phyloP scores from a whole-genome alignment of 257 asterid species.

The Gardenia jasminoides region DNA sequence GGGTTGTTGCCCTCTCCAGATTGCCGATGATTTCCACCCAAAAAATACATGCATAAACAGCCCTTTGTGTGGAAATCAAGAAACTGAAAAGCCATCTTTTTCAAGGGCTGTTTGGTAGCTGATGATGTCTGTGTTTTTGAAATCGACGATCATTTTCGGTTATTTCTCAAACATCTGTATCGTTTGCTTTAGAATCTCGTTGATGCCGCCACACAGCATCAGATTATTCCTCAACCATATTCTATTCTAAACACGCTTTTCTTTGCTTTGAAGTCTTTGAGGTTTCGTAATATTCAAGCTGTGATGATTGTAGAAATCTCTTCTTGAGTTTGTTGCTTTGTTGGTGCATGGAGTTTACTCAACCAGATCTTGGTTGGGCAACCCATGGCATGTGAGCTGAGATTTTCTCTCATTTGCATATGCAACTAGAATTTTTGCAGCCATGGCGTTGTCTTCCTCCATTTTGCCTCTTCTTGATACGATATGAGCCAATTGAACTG shows the following conservation, averaged over 20 bases:
- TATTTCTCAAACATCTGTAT: background rate
- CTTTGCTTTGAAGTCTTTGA: background rate
- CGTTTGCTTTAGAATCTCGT: background rate
- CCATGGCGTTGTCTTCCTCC: constrained; percentile 21
- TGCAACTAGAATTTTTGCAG: constrained; percentile 30
- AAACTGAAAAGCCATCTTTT: background rate
- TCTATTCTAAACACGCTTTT: no score
- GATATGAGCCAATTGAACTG: constrained; percentile 21
- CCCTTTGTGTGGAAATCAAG: background rate
- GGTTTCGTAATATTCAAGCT: background rate
- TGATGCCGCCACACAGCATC: no score
- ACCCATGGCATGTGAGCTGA: constrained; percentile 9
- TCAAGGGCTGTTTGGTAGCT: background rate
- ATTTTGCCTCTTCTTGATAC: background rate
- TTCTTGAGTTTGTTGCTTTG: background rate
- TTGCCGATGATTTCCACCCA: constrained; percentile 14
- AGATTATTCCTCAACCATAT: no score
- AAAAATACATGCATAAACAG: constrained; percentile 11
- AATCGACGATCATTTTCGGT: background rate
- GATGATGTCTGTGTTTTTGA: background rate
- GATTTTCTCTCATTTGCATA: background rate
- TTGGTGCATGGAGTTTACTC: constrained; percentile 1
- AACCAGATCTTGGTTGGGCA: constrained; percentile 9
- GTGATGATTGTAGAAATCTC: constrained; percentile 28
- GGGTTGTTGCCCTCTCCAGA: constrained; percentile 53